Base-by-base conservation (phyloP, 371 early-diverging fungal genomes). In the Lichtheimia corymbifera region DNA sequence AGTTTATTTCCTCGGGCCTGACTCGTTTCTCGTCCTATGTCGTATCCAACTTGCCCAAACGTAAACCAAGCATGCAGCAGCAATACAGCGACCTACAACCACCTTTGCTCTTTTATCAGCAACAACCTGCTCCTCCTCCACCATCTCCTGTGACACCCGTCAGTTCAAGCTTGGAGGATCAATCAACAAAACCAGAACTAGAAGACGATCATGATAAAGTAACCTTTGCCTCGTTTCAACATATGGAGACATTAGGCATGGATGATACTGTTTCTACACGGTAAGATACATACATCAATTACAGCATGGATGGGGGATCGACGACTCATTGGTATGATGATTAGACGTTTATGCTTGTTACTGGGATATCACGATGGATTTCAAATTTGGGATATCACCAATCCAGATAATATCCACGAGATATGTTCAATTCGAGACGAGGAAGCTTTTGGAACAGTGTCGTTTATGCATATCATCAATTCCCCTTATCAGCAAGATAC, bases 281-380 rank as follows among this genome's bases (percentile, higher is more conserved):
- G 47, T 47, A 47, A 47, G 17, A 47, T 18, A 45, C 45, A 15
- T 13, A 22, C 22, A 5, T 18, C n/a, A 15, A 54, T 22, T n/a
- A 3, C 12, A 22, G 55, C 22, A 28, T 45, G 22, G 1, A 27
- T 65, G 22, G 59, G 9, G 43, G 14, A 41, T 20, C n/a, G n/a
- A n/a, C n/a, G 18, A 20, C 5, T 54, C 25, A 51, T 44, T 54
- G 25, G 55, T 25, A 13, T 44, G n/a, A 17, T 54, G 28, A 45
- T 18, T 61, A 83, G 82, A 59, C 69, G 73, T 22, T 66, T 71
- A n/a, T 84, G 86, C 56, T 66, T 93, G 27, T 61, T 90, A 25
- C 70, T 93, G 28, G 94, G 93, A 6, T 93, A 93, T 70, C 67
- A 70, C 5, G 84, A 86, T 61, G 94, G 94, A 2, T 89, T 93